Conservation (phyloP, 129 eudicot genomes). For the Deinandra increscens region DNA sequence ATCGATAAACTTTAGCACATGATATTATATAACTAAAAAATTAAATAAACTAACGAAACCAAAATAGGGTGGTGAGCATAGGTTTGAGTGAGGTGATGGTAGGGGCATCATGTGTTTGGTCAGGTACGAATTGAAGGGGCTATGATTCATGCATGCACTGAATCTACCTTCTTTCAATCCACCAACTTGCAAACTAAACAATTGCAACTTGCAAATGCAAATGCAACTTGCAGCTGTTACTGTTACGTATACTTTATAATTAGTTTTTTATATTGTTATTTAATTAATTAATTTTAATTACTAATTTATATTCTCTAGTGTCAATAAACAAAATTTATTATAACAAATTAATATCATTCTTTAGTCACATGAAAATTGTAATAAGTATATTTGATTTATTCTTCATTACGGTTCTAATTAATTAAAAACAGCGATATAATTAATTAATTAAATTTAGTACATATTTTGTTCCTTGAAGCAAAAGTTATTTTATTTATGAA, state of each 20-base stretch:
- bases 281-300: background rate
- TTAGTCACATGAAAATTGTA: background rate
- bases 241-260: background rate
- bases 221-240: conserved; percentile 15
- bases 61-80: background rate
- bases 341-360: background rate
- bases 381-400: background rate
- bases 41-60: no score
- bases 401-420: background rate
- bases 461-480: background rate
- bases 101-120: conserved; percentile 38
- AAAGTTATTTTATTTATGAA: background rate
- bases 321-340: background rate
- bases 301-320: background rate
- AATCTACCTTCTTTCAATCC: conserved; percentile 15
- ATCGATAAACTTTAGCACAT: no score
- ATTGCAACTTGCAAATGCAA: conserved; percentile 31
- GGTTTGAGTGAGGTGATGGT: conserved; percentile 21
- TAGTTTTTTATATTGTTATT: background rate
- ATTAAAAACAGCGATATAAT: background rate
- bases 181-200: conserved; percentile 30
- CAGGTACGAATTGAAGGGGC: conserved; percentile 15
- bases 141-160: conserved; percentile 27
- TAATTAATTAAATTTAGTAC: background rate
- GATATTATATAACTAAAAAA: no score